Evolutionary conservation across 257 asterid genomes (phyloP), one percentile per base, ranked within the genome.

Genomic region (Eustoma russellianum): DNA sequence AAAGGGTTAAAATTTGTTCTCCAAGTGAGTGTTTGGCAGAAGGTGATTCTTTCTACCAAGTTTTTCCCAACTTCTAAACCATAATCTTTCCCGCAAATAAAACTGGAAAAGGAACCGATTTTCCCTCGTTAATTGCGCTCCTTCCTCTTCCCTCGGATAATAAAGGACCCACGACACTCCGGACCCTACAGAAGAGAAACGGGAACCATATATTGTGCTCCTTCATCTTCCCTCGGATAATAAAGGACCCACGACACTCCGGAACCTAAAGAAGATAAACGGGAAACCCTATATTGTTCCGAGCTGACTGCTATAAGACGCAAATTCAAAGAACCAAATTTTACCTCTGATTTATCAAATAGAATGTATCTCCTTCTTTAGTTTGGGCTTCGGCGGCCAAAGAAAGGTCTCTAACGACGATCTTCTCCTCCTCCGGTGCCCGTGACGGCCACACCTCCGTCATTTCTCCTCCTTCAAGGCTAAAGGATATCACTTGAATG

Each of bases 401-500:
- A 55, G 97, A 65, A 56, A 83, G 73, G 77, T 85, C 97, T 71
- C 93, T 77, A 53, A 92, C 76, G 54, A 72, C 54, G 44, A 68
- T 77, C 83, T 92, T 92, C 81, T 92, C 97, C 52, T 88, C 91
- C 82, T 85, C 98, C 62, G 90, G 93, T 69, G 93, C 74, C 79
- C 74, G 85, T 78, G 68, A 75, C 90, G 72, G 66, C 41, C 69
- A 70, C 70, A 69, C 83, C 83, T 83, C 90, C 77, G 75, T 73
- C 96, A 86, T 83, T 61, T 63, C 62, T 35, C 56, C 34, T 12
- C 35, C 46, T 19, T 5, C 43, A 38, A 7, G 30, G 3, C 30
- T 24, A n/a, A n/a, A n/a, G n/a, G n/a, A n/a, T n/a, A n/a, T 24
- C 30, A 24, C 30, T 2, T 24, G 30, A 24, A 24, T 24, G 3